Conservation (phyloP, 1,284 basidiomycete species). For the Taiwanofungus camphoratus region DNA sequence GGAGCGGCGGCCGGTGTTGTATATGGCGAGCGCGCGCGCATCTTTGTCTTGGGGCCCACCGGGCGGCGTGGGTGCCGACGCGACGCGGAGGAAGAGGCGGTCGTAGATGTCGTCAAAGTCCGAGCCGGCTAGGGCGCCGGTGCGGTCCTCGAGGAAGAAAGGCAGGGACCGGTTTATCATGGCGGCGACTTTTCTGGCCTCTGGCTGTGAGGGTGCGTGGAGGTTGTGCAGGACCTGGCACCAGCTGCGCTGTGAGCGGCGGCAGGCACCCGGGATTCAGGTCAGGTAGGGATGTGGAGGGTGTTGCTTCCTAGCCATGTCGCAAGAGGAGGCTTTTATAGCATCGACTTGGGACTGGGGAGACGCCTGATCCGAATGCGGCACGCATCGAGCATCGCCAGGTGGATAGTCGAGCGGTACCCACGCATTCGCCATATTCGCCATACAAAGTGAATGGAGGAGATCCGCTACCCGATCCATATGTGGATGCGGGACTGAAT, state of each 20-base stretch:
- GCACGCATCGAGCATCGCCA: conserved; percentile 6
- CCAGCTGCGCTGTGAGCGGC: too few relatives aligned
- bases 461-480: conserved; percentile 12
- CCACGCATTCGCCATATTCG: too few relatives aligned
- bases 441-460: neutral
- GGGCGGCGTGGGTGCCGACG: conserved; percentile 38
- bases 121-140: conserved; percentile 46
- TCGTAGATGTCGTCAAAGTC: conserved; percentile 75
- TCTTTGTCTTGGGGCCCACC: too few relatives aligned
- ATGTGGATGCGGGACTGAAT: conserved; percentile 14
- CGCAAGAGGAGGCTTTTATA: conserved; percentile 3
- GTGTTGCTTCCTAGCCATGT: neutral
- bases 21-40: conserved; percentile 34
- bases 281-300: conserved; percentile 1
- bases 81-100: conserved; percentile 59
- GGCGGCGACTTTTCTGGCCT: conserved; percentile 2
- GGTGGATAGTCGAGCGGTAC: too few relatives aligned
- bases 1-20: conserved; percentile 57
- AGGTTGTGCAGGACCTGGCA: too few relatives aligned
- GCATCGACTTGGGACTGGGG: neutral
- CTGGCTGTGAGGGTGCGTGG: neutral
- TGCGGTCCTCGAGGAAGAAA: conserved; percentile 64
- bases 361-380: conserved; percentile 11
- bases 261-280: neutral
- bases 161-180: conserved; percentile 36